Evolutionary conservation across 2,329 filamentous ascomycete genomes (phyloP).

Genomic region (Dissoconium aciculare): DNA sequence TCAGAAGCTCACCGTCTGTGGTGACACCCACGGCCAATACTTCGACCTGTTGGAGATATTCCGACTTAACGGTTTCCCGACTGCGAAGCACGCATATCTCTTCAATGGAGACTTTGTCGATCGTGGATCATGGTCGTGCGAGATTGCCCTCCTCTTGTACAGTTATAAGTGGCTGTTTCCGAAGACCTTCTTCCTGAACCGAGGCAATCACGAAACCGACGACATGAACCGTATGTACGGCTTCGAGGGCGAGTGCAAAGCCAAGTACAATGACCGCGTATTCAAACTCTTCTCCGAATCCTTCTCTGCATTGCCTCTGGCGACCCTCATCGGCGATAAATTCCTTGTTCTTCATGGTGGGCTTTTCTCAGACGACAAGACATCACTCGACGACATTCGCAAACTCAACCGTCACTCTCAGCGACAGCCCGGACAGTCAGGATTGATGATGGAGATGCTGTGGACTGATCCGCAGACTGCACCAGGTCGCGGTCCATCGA

Average conservation of each 20-base stretch:
- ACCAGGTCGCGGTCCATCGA: conserved; percentile 80
- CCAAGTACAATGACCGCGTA: conserved; percentile 88
- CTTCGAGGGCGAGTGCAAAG: conserved; percentile 95
- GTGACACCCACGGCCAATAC: conserved; percentile 96
- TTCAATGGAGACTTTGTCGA: conserved; percentile 99
- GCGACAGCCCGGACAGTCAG: conserved; percentile 79
- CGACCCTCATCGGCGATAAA: conserved; percentile 79
- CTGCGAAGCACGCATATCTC: conserved; percentile 78
- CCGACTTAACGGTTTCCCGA: conserved; percentile 71
- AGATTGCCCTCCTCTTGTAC: conserved; percentile 85
- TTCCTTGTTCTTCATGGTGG: conserved; percentile 89
- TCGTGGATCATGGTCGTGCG: conserved; percentile 93
- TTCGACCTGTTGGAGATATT: conserved; percentile 97
- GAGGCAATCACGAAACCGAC: conserved; percentile 91
- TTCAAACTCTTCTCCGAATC: conserved; percentile 98
- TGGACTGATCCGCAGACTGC: conserved; percentile 92
- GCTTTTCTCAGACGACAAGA: conserved; percentile 87
- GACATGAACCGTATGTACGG: conserved; percentile 96
- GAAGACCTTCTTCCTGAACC: conserved; percentile 74
- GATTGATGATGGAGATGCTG: conserved; percentile 99
- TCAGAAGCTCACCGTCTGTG: conserved; percentile 78
- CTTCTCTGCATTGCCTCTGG: conserved; percentile 84
- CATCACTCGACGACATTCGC: conserved; percentile 82
- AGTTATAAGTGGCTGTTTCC: conserved; percentile 94
- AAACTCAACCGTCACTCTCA: conserved; percentile 84